These are phyloP conservation scores for Stagonosporopsis vannaccii DNA, from an alignment of 2,329 filamentous ascomycete genomes.

Conservation along the genomic window DNA sequence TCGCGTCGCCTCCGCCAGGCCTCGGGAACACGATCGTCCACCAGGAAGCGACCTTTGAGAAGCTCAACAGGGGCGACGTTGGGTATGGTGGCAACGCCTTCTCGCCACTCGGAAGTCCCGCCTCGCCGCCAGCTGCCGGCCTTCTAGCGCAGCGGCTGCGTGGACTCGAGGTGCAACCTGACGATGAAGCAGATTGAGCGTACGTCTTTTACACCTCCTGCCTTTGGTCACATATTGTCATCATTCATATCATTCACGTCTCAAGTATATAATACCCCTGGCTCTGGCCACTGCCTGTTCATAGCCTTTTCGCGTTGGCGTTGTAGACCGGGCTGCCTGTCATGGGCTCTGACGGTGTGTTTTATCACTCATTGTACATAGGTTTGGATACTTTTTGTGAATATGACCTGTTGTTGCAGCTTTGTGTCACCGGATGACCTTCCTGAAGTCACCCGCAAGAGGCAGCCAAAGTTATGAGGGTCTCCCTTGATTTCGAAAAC, in stretches of 20 bases:
- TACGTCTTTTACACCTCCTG: no score
- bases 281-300: background rate
- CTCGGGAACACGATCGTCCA: slow-evolving; percentile 24
- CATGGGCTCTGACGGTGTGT: background rate
- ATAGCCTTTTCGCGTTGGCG: background rate
- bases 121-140: slow-evolving; percentile 71
- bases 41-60: slow-evolving; percentile 62
- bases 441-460: slow-evolving; percentile 2
- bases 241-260: background rate
- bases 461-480: background rate
- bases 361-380: slow-evolving; percentile 1
- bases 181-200: slow-evolving; percentile 9
- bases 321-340: slow-evolving; percentile 1
- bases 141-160: slow-evolving; percentile 74
- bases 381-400: background rate
- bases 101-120: slow-evolving; percentile 34
- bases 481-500: slow-evolving; percentile 6
- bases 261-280: slow-evolving; percentile 10
- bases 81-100: slow-evolving; percentile 51
- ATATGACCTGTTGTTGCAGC: slow-evolving; percentile 13
- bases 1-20: slow-evolving; percentile 29
- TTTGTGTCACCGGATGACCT: slow-evolving; percentile 16
- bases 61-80: slow-evolving; percentile 70
- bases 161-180: slow-evolving; percentile 62
- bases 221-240: background rate